Conservation (phyloP, 257 asterid species). For the Capsicum pubescens region DNA sequence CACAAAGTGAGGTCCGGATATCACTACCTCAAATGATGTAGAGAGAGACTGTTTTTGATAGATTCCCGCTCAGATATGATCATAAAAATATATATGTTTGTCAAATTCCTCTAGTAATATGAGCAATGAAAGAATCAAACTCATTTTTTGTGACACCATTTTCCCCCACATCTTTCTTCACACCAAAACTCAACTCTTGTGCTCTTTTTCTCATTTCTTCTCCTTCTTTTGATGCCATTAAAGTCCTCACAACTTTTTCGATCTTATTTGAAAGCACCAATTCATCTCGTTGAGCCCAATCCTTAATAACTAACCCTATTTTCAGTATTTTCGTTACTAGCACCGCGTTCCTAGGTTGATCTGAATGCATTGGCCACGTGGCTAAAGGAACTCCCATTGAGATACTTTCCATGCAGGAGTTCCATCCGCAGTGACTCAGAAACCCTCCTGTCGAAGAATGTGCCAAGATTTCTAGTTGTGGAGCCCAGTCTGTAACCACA, state of each 20-base stretch:
- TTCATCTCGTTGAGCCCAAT: constrained; percentile 46
- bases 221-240: constrained; percentile 54
- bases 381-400: constrained; percentile 65
- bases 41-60: too few species aligned
- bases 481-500: constrained; percentile 63
- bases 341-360: constrained; percentile 61
- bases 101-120: constrained; percentile 36
- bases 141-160: constrained; percentile 48
- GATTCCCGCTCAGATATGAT: neutral
- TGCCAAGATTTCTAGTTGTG: constrained; percentile 59
- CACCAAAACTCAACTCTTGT: constrained; percentile 42
- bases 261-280: constrained; percentile 35
- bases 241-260: constrained; percentile 37
- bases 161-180: constrained; percentile 46
- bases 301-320: constrained; percentile 52
- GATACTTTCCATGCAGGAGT: constrained; percentile 69
- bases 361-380: constrained; percentile 79
- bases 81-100: neutral
- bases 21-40: too few species aligned
- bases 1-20: too few species aligned
- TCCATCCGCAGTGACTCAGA: constrained; percentile 77
- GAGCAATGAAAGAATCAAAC: constrained; percentile 48
- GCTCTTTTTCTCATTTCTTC: constrained; percentile 49
- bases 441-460: constrained; percentile 57
- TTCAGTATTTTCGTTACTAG: constrained; percentile 45